phyloP scores from a whole-genome alignment of 495 filamentous ascomycete species.

The Bacidia gigantensis region DNA sequence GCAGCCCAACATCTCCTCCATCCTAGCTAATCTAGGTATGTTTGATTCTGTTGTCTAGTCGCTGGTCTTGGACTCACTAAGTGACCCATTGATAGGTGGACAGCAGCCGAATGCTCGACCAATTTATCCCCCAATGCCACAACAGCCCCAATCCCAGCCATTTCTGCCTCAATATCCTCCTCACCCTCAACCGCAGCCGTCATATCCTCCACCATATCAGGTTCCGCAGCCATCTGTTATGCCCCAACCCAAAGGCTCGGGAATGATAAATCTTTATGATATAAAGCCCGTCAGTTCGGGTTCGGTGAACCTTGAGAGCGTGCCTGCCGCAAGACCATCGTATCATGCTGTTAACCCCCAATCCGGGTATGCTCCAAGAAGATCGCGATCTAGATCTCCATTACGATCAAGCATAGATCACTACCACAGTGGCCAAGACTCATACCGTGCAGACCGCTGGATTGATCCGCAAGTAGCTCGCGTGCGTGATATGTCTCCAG shows the following conservation, averaged over 20 bases:
- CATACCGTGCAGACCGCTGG: constrained; percentile 65
- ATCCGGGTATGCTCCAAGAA: constrained; percentile 42
- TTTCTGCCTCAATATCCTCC: neutral
- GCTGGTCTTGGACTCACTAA: neutral
- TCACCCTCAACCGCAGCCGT: neutral
- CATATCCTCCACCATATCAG: constrained; percentile 27
- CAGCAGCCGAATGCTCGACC: neutral
- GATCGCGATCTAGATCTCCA: constrained; percentile 58
- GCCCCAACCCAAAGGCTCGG: constrained; percentile 54
- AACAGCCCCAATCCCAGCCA: neutral
- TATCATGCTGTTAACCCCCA: constrained; percentile 41
- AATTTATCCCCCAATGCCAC: neutral
- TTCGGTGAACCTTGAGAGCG: constrained; percentile 45
- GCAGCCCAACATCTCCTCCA: constrained; percentile 36
- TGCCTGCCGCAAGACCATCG: neutral
- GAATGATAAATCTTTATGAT: constrained; percentile 57
- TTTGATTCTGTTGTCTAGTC: constrained; percentile 2
- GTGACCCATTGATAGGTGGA: too few relatives aligned
- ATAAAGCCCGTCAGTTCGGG: constrained; percentile 63
- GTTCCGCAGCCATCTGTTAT: constrained; percentile 22
- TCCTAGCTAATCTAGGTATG: constrained; percentile 41
- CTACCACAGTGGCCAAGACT: constrained; percentile 58
- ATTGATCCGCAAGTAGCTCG: constrained; percentile 32
- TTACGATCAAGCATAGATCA: constrained; percentile 32
- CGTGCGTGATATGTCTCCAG: constrained; percentile 12